phyloP scores from a whole-genome alignment of 805 yeast genomes.

The Kuraishia floccosa region DNA sequence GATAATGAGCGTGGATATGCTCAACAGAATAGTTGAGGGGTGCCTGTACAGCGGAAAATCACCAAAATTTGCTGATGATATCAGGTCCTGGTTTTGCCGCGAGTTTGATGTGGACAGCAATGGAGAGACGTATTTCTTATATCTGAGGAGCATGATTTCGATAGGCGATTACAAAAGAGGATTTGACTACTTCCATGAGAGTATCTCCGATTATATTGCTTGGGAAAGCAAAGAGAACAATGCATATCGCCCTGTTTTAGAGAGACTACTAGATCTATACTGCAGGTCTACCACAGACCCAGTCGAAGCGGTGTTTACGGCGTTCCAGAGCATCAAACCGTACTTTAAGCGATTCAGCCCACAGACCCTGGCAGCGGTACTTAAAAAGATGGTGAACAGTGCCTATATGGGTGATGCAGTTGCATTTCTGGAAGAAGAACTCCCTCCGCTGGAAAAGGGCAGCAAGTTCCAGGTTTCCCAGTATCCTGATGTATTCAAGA shows the following conservation, averaged over 20 bases:
- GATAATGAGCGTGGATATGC: constrained; percentile 11
- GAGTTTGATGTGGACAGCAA: constrained; percentile 20
- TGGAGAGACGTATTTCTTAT: constrained; percentile 20
- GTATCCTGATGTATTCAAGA: constrained; percentile 24
- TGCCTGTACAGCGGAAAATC: constrained; percentile 16
- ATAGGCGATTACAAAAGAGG: constrained; percentile 24
- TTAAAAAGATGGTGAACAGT: constrained; percentile 20
- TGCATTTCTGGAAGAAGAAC: constrained; percentile 28
- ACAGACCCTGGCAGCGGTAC: constrained; percentile 24
- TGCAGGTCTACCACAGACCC: constrained; percentile 6
- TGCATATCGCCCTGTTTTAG: constrained; percentile 13
- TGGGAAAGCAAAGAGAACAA: constrained; percentile 28
- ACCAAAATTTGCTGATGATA: constrained; percentile 10
- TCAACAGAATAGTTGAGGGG: constrained; percentile 13
- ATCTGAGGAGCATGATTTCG: too few species aligned
- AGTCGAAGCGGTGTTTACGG: constrained; percentile 3
- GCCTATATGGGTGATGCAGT: constrained; percentile 27
- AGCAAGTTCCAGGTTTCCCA: constrained; percentile 4
- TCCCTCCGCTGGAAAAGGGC: constrained; percentile 10
- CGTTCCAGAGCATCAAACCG: constrained; percentile 7
- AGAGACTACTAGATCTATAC: constrained; percentile 12
- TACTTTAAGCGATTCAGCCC: constrained; percentile 20
- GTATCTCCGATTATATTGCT: constrained; percentile 24
- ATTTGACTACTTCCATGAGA: constrained; percentile 20
- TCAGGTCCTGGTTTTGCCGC: constrained; percentile 17